Conservation (phyloP, 192 early-diverging fungal species). For the Coemansia sp. region DNA sequence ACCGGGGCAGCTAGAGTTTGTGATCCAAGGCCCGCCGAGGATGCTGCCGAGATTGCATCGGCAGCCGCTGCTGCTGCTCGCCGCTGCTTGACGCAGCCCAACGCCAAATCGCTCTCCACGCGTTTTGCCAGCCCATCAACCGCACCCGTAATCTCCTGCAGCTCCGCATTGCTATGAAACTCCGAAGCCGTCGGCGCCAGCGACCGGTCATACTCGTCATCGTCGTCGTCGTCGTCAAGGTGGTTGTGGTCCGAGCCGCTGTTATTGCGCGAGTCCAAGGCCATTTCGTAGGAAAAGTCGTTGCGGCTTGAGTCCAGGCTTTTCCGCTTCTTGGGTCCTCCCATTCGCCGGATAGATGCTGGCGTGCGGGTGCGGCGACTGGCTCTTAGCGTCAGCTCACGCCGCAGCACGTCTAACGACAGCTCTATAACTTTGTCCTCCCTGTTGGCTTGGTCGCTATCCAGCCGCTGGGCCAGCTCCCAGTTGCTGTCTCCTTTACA, state of each 20-base stretch:
- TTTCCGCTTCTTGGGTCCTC: neutral
- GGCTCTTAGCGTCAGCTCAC: constrained; percentile 20
- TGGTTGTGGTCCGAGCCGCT: constrained; percentile 8
- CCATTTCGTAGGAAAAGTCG: neutral
- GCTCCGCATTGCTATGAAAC: constrained; percentile 1
- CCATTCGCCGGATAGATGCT: neutral
- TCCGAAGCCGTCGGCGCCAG: neutral
- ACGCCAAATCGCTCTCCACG: constrained; percentile 32
- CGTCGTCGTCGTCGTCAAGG: neutral
- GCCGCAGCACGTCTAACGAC: constrained; percentile 31
- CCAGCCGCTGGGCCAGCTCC: constrained; percentile 17
- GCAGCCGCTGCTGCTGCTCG: constrained; percentile 31
- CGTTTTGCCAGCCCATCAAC: constrained; percentile 43
- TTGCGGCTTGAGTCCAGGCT: neutral
- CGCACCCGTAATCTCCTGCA: constrained; percentile 15
- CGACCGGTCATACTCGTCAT: constrained; percentile 1
- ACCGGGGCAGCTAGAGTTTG: neutral
- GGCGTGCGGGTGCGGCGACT: constrained; percentile 5
- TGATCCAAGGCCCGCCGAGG: neutral
- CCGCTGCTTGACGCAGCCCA: constrained; percentile 39
- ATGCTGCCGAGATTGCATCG: constrained; percentile 23
- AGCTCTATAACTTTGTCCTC: constrained; percentile 13
- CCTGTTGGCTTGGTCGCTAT: neutral
- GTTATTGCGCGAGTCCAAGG: neutral
- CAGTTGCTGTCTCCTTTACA: constrained; percentile 18